These are phyloP conservation scores for Fusarium pseudonygamai DNA, from an alignment of 2,329 filamentous ascomycete species.

Conservation along the genomic window DNA sequence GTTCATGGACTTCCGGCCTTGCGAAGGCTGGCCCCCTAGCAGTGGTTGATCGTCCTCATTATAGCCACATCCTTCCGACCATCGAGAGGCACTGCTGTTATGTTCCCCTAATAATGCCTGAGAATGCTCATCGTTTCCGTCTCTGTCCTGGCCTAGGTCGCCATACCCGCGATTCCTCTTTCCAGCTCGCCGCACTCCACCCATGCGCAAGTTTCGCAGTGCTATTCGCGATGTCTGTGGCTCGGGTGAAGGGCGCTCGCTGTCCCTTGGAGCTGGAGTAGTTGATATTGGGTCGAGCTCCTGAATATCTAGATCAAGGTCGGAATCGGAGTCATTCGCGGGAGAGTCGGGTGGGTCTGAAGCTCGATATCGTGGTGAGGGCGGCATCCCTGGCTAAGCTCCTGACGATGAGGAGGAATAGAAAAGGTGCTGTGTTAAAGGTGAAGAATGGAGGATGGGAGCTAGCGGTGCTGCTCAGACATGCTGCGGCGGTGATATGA, in stretches of 20 bases:
- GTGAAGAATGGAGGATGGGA: slow-evolving; percentile 23
- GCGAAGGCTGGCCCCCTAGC: slow-evolving; percentile 56
- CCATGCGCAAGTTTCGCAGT: slow-evolving; percentile 75
- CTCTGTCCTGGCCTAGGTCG: slow-evolving; percentile 65
- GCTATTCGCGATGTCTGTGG: slow-evolving; percentile 70
- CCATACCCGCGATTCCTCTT: slow-evolving; percentile 67
- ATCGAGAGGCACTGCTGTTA: slow-evolving; percentile 62
- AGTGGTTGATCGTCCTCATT: slow-evolving; percentile 79
- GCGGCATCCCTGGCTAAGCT: slow-evolving; percentile 63
- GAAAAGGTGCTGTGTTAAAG: slow-evolving; percentile 26
- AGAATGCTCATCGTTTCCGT: slow-evolving; percentile 71
- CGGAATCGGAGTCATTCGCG: slow-evolving; percentile 74
- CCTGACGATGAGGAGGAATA: slow-evolving; percentile 19
- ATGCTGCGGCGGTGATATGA: slow-evolving; percentile 34
- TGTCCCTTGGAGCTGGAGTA: slow-evolving; percentile 46
- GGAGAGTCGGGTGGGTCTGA: slow-evolving; percentile 72
- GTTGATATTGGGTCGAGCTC: slow-evolving; percentile 76
- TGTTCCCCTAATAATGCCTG: slow-evolving; percentile 73
- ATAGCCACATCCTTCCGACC: slow-evolving; percentile 68
- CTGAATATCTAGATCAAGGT: slow-evolving; percentile 81
- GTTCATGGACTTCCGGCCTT: slow-evolving; percentile 42
- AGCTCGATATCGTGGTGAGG: slow-evolving; percentile 60
- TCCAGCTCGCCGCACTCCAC: slow-evolving; percentile 65
- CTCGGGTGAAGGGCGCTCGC: slow-evolving; percentile 47
- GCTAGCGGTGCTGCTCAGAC: slow-evolving; percentile 38